These are phyloP conservation scores for Pyrrhoderma lamaoense DNA, from an alignment of 1,284 basidiomycete species.

Conservation along the genomic window DNA sequence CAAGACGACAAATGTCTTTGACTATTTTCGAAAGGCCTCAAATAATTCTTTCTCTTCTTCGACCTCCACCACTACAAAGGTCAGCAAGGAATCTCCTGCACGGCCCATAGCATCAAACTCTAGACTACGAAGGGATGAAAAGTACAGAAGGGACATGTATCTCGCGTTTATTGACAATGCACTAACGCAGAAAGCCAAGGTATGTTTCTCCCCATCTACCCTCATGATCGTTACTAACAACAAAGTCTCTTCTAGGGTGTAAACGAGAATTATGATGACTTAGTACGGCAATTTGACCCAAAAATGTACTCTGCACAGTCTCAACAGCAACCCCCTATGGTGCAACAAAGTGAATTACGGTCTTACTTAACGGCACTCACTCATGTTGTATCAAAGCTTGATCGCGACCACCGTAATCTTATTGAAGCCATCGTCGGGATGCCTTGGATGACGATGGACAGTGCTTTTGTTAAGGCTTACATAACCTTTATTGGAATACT, in stretches of 20 bases:
- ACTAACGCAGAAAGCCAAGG: conserved; percentile 64
- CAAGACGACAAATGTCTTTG: conserved; percentile 33
- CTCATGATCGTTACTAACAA: conserved; percentile 11
- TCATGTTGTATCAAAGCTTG: conserved; percentile 75
- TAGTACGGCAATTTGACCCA: conserved; percentile 64
- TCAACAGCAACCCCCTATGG: conserved; percentile 31
- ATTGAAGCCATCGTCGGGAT: conserved; percentile 84
- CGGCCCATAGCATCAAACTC: conserved; percentile 72
- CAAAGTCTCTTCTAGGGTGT: conserved; percentile 41
- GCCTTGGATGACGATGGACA: conserved; percentile 89
- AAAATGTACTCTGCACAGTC: conserved; percentile 30
- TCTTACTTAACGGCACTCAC: conserved; percentile 70
- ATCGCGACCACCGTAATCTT: conserved; percentile 74
- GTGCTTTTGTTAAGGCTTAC: conserved; percentile 77
- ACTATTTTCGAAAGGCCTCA: conserved; percentile 27
- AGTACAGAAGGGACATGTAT: conserved; percentile 75
- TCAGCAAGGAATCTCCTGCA: conserved; percentile 23
- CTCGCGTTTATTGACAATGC: conserved; percentile 80
- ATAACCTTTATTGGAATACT: conserved; percentile 87
- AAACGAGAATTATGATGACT: conserved; percentile 59
- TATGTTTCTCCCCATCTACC: conserved; percentile 30
- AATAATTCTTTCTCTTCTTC: background rate
- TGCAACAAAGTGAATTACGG: conserved; percentile 44
- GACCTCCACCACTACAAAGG: conserved; percentile 5
- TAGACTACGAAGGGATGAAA: conserved; percentile 67